phyloP scores from a whole-genome alignment of 805 yeast genomes.

The Ogataea pilisensis region DNA sequence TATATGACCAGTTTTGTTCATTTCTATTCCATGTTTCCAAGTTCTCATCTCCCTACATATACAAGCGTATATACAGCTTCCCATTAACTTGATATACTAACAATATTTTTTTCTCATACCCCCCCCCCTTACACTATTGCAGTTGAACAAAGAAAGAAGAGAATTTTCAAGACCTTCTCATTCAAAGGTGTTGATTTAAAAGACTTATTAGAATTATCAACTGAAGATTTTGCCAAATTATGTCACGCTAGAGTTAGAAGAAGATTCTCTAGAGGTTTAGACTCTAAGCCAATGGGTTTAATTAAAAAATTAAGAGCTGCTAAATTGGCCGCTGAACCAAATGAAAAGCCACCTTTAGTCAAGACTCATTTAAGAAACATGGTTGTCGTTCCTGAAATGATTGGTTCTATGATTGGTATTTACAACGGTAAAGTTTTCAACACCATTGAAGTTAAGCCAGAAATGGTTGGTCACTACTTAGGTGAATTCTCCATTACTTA shows the following conservation, averaged over 20 bases:
- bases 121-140: constrained; percentile 23
- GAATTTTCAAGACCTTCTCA: constrained; percentile 93
- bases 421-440: constrained; percentile 99
- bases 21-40: too few species aligned
- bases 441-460: constrained; percentile 98
- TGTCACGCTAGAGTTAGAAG: constrained; percentile 99
- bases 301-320: constrained; percentile 98
- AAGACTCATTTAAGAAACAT: constrained; percentile 99
- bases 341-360: constrained; percentile 96
- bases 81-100: too few species aligned
- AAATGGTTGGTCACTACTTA: constrained; percentile 99
- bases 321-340: constrained; percentile 80
- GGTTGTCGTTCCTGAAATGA: constrained; percentile 99
- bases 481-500: constrained; percentile 99
- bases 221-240: constrained; percentile 95
- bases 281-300: constrained; percentile 91
- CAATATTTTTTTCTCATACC: too few species aligned
- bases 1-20: too few species aligned
- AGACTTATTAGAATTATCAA: constrained; percentile 87
- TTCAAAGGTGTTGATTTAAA: constrained; percentile 98
- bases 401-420: constrained; percentile 97
- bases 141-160: constrained; percentile 69
- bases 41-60: too few species aligned
- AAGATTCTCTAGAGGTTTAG: constrained; percentile 98
- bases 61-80: too few species aligned